Evolutionary conservation across 306 rosid genomes (phyloP).

Genomic region (Arachis hypogaea): DNA sequence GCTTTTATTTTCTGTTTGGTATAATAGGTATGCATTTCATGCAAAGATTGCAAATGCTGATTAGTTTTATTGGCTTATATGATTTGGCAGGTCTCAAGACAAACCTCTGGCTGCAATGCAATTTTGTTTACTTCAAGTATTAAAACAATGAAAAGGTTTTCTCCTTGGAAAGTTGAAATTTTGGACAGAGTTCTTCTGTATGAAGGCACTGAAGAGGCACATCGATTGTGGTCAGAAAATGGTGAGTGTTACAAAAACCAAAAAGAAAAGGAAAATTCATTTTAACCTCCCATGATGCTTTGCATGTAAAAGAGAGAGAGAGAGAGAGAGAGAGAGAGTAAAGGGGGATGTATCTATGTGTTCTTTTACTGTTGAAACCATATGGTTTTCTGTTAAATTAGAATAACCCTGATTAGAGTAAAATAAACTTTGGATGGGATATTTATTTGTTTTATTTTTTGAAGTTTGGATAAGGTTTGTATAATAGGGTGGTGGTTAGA

Average conservation of each 20-base stretch:
- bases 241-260: conserved; percentile 60
- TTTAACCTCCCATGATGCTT: conserved; percentile 19
- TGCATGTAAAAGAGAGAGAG: not conserved
- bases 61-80: too few relatives aligned
- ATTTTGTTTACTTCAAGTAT: too few relatives aligned
- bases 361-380: conserved; percentile 4
- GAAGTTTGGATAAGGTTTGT: conserved; percentile 22
- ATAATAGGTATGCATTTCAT: too few relatives aligned
- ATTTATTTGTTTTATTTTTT: conserved; percentile 26
- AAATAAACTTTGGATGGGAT: not conserved
- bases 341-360: not conserved
- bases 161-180: conserved; percentile 80
- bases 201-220: conserved; percentile 80
- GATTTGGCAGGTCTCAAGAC: too few relatives aligned
- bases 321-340: not conserved
- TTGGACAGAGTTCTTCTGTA: conserved; percentile 87
- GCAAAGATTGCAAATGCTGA: too few relatives aligned
- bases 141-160: conserved; percentile 46
- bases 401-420: conserved; percentile 10
- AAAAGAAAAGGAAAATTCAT: conserved; percentile 3
- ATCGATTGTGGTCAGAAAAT: conserved; percentile 77
- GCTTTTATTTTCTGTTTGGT: too few relatives aligned
- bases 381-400: conserved; percentile 1
- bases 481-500: conserved; percentile 12
- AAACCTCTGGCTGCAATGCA: too few relatives aligned